Evolutionary conservation across 768 basidiomycete genomes (phyloP).

Genomic region (Dentipellis sp.): DNA sequence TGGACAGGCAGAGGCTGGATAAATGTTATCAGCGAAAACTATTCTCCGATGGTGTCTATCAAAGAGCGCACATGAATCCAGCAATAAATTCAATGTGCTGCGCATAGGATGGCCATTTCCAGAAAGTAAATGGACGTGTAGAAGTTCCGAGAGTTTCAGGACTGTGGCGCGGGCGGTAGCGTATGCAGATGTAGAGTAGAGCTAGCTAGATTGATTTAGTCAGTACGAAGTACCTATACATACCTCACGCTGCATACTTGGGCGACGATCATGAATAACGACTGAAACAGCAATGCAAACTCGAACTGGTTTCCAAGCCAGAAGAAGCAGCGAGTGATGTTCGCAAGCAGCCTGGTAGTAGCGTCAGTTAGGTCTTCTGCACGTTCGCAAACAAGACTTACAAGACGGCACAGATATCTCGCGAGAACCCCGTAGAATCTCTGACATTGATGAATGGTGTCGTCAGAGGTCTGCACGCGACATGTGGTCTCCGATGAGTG

Average conservation of each 20-base stretch:
- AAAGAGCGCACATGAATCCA: constrained; percentile 51
- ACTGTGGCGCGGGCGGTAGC: constrained; percentile 51
- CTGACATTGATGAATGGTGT: constrained; percentile 27
- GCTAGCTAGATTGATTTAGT: constrained; percentile 42
- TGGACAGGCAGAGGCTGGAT: constrained; percentile 53
- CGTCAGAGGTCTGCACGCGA: not conserved
- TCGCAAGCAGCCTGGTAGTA: constrained; percentile 55
- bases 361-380: not conserved
- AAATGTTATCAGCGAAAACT: not conserved
- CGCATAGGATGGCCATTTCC: constrained; percentile 76
- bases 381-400: constrained; percentile 23
- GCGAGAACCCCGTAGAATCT: constrained; percentile 79
- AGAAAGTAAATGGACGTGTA: constrained; percentile 63
- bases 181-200: constrained; percentile 74
- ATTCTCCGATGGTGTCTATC: not conserved
- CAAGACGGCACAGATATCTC: constrained; percentile 82
- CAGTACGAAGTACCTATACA: constrained; percentile 12
- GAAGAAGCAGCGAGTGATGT: constrained; percentile 86
- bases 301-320: constrained; percentile 82
- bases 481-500: not conserved
- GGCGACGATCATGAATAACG: constrained; percentile 75
- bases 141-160: constrained; percentile 53
- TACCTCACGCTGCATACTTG: constrained; percentile 40
- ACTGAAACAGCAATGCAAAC: constrained; percentile 68
- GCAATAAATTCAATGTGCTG: constrained; percentile 82